A percentile compares a stretch with the other conserved stretches of the same genome.
Conservation (phyloP, 2,329 filamentous ascomycete species). For the Boeremia exigua region DNA sequence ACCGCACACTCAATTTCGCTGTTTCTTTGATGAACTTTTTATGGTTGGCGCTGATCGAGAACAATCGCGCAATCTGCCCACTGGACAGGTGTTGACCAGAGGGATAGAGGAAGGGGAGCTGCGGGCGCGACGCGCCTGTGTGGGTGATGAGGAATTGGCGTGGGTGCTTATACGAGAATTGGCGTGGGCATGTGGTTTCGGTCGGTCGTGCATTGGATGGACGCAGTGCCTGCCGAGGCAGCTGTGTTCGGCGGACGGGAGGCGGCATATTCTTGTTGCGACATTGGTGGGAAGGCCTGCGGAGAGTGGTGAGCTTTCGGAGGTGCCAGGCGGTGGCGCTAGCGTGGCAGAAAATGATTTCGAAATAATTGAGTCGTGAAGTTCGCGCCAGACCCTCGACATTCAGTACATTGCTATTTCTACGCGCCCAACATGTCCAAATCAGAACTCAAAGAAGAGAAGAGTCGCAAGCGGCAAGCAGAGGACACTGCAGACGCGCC, state of each 20-base stretch:
- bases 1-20: conserved; percentile 72
- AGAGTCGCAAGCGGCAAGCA: conserved; percentile 45
- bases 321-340: conserved; percentile 24
- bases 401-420: conserved; percentile 16
- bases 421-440: conserved; percentile 27
- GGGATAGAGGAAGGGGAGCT: conserved; percentile 70
- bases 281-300: conserved; percentile 11
- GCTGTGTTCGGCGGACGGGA: conserved; percentile 34
- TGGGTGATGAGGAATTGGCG: conserved; percentile 57
- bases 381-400: conserved; percentile 15
- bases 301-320: conserved; percentile 18
- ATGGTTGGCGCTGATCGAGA: conserved; percentile 73
- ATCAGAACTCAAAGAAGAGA: conserved; percentile 33
- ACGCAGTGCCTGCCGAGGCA: conserved; percentile 31
- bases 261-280: conserved; percentile 36
- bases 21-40: conserved; percentile 74
- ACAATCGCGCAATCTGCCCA: conserved; percentile 66
- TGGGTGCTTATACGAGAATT: conserved; percentile 64
- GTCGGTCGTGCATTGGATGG: conserved; percentile 23
- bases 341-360: conserved; percentile 28
- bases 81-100: conserved; percentile 51
- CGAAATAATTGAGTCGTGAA: conserved; percentile 23
- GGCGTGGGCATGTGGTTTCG: conserved; percentile 49
- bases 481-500: conserved; percentile 26
- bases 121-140: conserved; percentile 59